These are phyloP conservation scores for Termitomyces sp. DNA, from an alignment of 1,284 basidiomycete species.

Conservation along the genomic window DNA sequence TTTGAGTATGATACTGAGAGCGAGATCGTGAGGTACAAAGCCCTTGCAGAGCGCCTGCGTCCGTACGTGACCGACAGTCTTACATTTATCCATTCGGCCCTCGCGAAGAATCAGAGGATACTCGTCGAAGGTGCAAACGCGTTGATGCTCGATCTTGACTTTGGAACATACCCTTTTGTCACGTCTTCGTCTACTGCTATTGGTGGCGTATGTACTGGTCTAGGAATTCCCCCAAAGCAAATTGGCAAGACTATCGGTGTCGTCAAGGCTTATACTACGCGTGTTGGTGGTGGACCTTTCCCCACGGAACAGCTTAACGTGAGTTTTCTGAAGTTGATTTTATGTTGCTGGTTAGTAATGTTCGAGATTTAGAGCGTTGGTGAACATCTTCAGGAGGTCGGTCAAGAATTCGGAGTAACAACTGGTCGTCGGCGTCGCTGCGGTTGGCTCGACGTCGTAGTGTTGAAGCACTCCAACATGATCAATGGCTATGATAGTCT, in stretches of 20 bases:
- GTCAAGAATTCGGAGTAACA: constrained; percentile 87
- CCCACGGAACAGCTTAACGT: constrained; percentile 93
- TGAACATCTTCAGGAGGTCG: constrained; percentile 89
- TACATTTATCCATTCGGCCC: constrained; percentile 78
- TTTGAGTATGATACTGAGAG: constrained; percentile 99
- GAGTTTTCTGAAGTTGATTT: constrained; percentile 22
- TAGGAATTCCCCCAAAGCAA: constrained; percentile 87
- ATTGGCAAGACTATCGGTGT: constrained; percentile 90
- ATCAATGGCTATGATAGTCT: constrained; percentile 96
- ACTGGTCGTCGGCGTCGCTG: constrained; percentile 91
- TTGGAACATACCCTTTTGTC: constrained; percentile 96
- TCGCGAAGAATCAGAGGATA: constrained; percentile 72
- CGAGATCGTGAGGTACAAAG: constrained; percentile 90
- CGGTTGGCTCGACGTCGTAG: constrained; percentile 97
- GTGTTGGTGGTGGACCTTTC: constrained; percentile 97
- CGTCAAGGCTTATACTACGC: constrained; percentile 96
- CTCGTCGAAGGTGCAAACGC: constrained; percentile 98
- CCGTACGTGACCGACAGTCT: constrained; percentile 91
- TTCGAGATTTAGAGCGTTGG: constrained; percentile 62
- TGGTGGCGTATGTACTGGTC: constrained; percentile 93
- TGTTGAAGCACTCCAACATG: constrained; percentile 87
- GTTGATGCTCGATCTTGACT: constrained; percentile 97
- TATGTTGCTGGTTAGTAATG: neutral
- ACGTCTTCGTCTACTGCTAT: constrained; percentile 92
- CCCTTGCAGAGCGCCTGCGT: constrained; percentile 78